Conservation (phyloP, 352 stramenopile genomes). For the Pythium pyrilobum region DNA sequence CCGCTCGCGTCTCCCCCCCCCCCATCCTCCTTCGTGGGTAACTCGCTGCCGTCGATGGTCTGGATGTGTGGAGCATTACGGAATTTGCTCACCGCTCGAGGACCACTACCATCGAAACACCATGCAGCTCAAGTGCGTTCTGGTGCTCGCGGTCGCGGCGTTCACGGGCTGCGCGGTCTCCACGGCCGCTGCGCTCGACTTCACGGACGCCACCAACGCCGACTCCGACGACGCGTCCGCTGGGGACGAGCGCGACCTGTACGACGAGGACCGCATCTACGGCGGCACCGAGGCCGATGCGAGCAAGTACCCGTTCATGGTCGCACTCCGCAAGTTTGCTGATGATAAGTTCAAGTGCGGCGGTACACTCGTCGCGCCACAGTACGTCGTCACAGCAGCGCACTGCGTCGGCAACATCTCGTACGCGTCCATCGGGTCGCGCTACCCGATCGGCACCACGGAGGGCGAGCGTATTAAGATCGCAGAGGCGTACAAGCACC, state of each 20-base stretch:
- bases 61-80: no score
- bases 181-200: slow-evolving; percentile 5
- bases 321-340: slow-evolving; percentile 40
- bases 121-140: slow-evolving; percentile 17
- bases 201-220: not conserved
- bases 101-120: no score
- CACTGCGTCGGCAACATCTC: slow-evolving; percentile 52
- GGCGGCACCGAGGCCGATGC: slow-evolving; percentile 50
- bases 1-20: no score
- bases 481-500: slow-evolving; percentile 35
- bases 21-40: no score
- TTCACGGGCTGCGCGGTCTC: slow-evolving; percentile 2
- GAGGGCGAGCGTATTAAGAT: slow-evolving; percentile 51
- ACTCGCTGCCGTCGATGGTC: no score
- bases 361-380: slow-evolving; percentile 46
- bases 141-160: slow-evolving; percentile 7
- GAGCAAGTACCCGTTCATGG: slow-evolving; percentile 45
- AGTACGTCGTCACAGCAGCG: slow-evolving; percentile 67
- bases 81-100: not conserved
- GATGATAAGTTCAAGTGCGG: slow-evolving; percentile 52
- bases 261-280: slow-evolving; percentile 41
- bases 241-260: not conserved
- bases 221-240: not conserved
- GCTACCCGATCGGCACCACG: slow-evolving; percentile 29
- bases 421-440: slow-evolving; percentile 52